These are phyloP conservation scores for Xylaria scruposa DNA, from an alignment of 495 filamentous ascomycete species.

Conservation along the genomic window DNA sequence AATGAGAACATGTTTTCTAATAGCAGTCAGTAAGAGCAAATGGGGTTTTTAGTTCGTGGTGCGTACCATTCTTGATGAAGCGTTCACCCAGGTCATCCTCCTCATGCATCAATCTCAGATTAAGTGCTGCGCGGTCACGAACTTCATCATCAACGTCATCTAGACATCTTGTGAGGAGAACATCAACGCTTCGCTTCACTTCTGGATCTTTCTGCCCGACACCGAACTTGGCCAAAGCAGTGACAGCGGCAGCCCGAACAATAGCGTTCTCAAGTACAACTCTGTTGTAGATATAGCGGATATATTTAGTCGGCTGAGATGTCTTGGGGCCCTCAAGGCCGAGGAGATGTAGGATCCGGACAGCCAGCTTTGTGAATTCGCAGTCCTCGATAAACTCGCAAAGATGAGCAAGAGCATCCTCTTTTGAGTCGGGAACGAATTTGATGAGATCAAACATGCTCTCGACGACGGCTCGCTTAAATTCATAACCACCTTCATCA, in stretches of 20 bases:
- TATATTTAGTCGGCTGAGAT: constrained; percentile 94
- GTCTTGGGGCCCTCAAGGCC: constrained; percentile 96
- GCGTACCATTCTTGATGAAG: constrained; percentile 90
- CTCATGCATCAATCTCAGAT: constrained; percentile 87
- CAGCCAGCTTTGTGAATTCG: constrained; percentile 98
- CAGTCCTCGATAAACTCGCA: constrained; percentile 99
- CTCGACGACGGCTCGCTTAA: constrained; percentile 96
- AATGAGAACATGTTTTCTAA: constrained; percentile 87
- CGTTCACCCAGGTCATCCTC: constrained; percentile 79
- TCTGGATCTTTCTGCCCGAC: constrained; percentile 96
- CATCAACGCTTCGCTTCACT: constrained; percentile 92
- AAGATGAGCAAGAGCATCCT: constrained; percentile 94
- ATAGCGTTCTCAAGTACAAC: constrained; percentile 97
- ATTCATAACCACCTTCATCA: constrained; percentile 97
- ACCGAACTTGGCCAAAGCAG: constrained; percentile 94
- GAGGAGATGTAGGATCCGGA: constrained; percentile 91
- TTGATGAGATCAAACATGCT: constrained; percentile 99
- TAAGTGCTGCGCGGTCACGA: constrained; percentile 91
- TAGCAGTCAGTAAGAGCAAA: constrained; percentile 42
- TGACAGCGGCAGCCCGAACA: constrained; percentile 93
- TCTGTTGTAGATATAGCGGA: constrained; percentile 99
- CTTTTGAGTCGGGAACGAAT: constrained; percentile 96
- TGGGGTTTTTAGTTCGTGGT: constrained; percentile 7
- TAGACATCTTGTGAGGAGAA: constrained; percentile 89
- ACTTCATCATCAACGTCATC: constrained; percentile 99